Base-by-base conservation (phyloP, 2,329 filamentous ascomycete species). In the Cercospora canescens region DNA sequence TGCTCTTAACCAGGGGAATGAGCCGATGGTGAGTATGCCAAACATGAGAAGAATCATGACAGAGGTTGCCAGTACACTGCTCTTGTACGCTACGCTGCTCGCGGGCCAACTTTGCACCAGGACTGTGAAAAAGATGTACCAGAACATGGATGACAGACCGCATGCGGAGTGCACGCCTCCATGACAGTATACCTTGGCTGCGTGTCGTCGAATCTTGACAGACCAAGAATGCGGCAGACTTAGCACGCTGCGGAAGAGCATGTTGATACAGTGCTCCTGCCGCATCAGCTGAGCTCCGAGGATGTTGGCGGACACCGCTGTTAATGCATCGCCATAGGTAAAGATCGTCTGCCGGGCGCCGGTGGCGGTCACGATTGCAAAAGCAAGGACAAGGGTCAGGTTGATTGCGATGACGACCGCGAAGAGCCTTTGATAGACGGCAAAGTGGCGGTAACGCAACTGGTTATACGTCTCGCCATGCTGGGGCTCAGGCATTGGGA, bases 1-100 rank as follows among this genome's bases (percentile, higher is more conserved):
- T 70, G 83, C 81, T 24, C 91, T 87, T 70, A 93, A 82, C 9
- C 77, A 75, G 3, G 91, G 91, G 75, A 89, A 85, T 1, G 91
- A 88, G 60, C 88, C 85, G 55, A 81, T 78, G 59, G 91, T 82
- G 73, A 93, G 89, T 41, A 80, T 73, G 63, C 86, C 72, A 70
- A 91, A 82, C 62, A 86, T 72, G 35, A 35, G 50, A 69, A 91
- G 81, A 52, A 87, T 80, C 45, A 91, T 82, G 45, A 88, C 73
- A 73, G 86, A 89, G 12, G 86, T 84, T 28, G 91, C 76, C 16
- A 81, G 71, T 14, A 57, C 60, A 8, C 63, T 58, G 21, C 67
- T 24, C 26, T 67, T 63, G 11, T 50, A 61, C 9, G 35, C 30
- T 30, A 67, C 37, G 21, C 41, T 48, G 41, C 60, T 28, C 62